Evolutionary conservation across 257 asterid species (phyloP).

Genomic region (Parsonsia alboflavescens): DNA sequence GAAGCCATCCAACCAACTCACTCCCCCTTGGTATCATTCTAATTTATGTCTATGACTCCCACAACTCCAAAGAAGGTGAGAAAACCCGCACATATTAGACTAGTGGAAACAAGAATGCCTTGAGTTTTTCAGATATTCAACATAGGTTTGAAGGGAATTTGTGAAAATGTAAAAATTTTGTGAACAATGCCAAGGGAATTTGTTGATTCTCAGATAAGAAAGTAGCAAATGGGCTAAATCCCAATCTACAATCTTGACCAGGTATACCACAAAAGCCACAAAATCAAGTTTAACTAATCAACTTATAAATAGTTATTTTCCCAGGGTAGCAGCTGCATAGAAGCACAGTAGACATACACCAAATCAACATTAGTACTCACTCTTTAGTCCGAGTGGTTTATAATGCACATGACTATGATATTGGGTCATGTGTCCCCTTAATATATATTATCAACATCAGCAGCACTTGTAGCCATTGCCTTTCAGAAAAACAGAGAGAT

Average conservation of each 20-base stretch:
- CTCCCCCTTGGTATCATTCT: neutral
- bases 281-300: neutral
- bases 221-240: neutral
- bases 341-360: neutral
- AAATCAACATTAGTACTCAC: no score
- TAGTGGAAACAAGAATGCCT: neutral
- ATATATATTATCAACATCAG: no score
- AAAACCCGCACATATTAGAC: neutral
- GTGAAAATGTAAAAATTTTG: neutral
- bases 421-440: no score
- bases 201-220: slow-evolving; percentile 1
- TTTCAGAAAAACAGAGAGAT: no score
- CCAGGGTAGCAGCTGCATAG: neutral
- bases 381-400: no score
- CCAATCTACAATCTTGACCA: neutral
- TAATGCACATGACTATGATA: no score
- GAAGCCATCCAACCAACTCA: slow-evolving; percentile 5
- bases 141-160: neutral
- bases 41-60: neutral
- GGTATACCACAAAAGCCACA: neutral
- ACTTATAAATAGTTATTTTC: neutral
- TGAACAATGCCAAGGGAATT: neutral
- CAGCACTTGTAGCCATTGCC: no score
- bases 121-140: neutral
- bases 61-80: neutral